Conservation (phyloP, 169 alveolate genomes). For the Fabrea salina region DNA sequence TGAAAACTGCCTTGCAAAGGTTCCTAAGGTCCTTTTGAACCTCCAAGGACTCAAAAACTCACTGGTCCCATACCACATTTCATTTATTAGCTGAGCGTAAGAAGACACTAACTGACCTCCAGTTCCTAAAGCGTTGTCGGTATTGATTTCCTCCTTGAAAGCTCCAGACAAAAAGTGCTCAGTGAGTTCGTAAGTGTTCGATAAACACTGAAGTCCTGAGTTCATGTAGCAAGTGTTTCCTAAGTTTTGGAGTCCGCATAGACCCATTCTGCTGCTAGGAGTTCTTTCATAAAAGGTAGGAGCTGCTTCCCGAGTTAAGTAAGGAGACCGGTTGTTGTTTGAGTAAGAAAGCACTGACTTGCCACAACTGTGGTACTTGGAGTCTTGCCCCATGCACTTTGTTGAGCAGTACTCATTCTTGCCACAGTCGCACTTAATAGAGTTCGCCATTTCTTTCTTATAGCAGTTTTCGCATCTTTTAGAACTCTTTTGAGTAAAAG, state of each 20-base stretch:
- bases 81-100: conserved; percentile 50
- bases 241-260: conserved; percentile 37
- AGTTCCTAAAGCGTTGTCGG: not conserved
- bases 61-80: conserved; percentile 60
- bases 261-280: not conserved
- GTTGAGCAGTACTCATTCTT: conserved; percentile 48
- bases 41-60: conserved; percentile 41
- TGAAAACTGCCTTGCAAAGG: conserved; percentile 47
- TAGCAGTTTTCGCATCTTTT: not conserved
- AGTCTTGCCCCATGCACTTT: conserved; percentile 46
- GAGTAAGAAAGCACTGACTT: conserved; percentile 10
- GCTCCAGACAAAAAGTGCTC: not conserved
- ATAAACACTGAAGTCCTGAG: conserved; percentile 41
- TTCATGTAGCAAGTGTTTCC: conserved; percentile 55
- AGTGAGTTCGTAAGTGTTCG: conserved; percentile 33
- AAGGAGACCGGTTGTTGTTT: not conserved
- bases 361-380: conserved; percentile 48
- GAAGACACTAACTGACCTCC: not conserved
- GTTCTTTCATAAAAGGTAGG: not conserved
- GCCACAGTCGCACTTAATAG: conserved; percentile 29
- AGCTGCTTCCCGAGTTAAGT: not conserved
- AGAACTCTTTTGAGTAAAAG: not conserved
- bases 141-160: not conserved
- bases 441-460: not conserved
- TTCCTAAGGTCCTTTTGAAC: conserved; percentile 59